Evolutionary conservation across 2,329 filamentous ascomycete genomes (phyloP).

Genomic region (Ascochyta rabiei): DNA sequence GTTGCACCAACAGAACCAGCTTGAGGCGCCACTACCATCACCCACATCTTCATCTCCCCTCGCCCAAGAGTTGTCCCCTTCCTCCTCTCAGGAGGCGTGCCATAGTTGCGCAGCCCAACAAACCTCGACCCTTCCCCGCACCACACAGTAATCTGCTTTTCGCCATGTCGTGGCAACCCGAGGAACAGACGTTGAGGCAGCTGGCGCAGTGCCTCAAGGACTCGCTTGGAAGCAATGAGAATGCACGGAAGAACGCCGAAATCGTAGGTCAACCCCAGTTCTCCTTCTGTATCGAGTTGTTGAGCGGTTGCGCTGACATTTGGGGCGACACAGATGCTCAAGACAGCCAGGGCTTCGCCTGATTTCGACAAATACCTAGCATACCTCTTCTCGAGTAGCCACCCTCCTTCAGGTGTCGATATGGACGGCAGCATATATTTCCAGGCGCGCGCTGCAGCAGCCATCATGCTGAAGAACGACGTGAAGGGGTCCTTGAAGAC

Average conservation of each 20-base stretch:
- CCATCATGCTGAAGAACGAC: conserved; percentile 95
- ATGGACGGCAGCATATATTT: conserved; percentile 69
- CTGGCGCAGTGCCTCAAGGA: conserved; percentile 88
- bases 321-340: conserved; percentile 74
- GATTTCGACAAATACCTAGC: conserved; percentile 98
- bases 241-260: conserved; percentile 87
- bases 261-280: conserved; percentile 63
- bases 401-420: conserved; percentile 65
- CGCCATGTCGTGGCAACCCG: conserved; percentile 89
- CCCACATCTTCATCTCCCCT: conserved; percentile 8
- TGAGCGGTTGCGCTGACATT: conserved; percentile 32
- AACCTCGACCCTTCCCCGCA: conserved; percentile 18
- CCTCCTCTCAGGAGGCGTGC: background rate
- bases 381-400: conserved; percentile 79
- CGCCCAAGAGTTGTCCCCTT: conserved; percentile 3
- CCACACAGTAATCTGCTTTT: conserved; percentile 20
- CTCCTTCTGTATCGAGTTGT: background rate
- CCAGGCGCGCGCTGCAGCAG: conserved; percentile 82
- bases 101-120: conserved; percentile 6
- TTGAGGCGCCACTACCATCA: conserved; percentile 31
- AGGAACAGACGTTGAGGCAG: conserved; percentile 85
- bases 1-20: conserved; percentile 36
- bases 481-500: conserved; percentile 76
- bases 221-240: conserved; percentile 84
- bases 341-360: conserved; percentile 83